Evolutionary conservation across 164 flowering plant genomes (phyloP).

Genomic region (Annona squamosa): DNA sequence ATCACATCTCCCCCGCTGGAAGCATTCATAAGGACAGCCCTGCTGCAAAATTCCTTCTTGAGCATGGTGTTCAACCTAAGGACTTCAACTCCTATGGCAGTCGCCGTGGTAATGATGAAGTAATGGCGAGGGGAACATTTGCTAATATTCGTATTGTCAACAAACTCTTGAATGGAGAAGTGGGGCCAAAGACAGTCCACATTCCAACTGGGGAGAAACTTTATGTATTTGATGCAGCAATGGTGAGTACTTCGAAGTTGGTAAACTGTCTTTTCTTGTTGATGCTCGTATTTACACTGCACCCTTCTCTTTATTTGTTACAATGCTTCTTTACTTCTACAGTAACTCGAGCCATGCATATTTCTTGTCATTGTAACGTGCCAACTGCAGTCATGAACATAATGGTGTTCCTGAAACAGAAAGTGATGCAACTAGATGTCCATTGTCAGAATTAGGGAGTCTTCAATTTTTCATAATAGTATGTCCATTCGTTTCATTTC

Average conservation of each 20-base stretch:
- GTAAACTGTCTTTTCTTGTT: neutral
- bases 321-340: neutral
- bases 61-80: slow-evolving; percentile 47
- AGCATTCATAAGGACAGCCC: slow-evolving; percentile 78
- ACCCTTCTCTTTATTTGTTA: neutral
- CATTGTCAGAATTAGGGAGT: too few species aligned
- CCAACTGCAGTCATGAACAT: too few species aligned
- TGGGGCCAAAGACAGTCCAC: slow-evolving; percentile 61
- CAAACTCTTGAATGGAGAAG: slow-evolving; percentile 68
- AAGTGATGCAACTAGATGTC: neutral
- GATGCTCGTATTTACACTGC: neutral
- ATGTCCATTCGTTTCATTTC: too few species aligned
- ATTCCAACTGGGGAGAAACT: slow-evolving; percentile 71
- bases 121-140: slow-evolving; percentile 76
- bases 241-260: slow-evolving; percentile 23
- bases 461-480: too few species aligned
- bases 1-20: slow-evolving; percentile 78
- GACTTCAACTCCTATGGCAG: slow-evolving; percentile 82
- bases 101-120: slow-evolving; percentile 71
- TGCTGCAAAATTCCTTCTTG: slow-evolving; percentile 58
- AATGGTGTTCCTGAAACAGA: neutral
- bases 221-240: slow-evolving; percentile 58
- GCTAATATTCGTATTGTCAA: slow-evolving; percentile 68
- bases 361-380: neutral
- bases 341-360: neutral